A percentile compares a stretch with the other conserved stretches of the same genome.
These are phyloP conservation scores for Yamadazyma kanchanaburiensis DNA, from an alignment of 1,139 yeast genomes.

Conservation along the genomic window DNA sequence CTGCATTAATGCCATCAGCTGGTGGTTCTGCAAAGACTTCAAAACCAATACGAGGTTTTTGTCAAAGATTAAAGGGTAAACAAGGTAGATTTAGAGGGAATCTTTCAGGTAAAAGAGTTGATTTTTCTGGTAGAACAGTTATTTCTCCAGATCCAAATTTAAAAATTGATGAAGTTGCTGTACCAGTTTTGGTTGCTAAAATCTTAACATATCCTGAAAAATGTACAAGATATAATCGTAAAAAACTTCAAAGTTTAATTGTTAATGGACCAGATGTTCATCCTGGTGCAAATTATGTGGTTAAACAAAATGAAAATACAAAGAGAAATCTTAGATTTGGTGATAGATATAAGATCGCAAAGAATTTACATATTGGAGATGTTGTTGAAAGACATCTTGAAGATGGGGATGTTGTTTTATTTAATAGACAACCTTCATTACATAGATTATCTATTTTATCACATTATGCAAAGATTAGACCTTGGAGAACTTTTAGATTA, in stretches of 20 bases:
- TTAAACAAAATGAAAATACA: slow-evolving; percentile 79
- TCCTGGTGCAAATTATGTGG: slow-evolving; percentile 94
- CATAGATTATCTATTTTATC: slow-evolving; percentile 92
- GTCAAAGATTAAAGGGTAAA: slow-evolving; percentile 96
- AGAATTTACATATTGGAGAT: slow-evolving; percentile 78
- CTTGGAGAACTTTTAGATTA: slow-evolving; percentile 96
- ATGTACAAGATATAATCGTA: slow-evolving; percentile 83
- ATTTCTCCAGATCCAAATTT: slow-evolving; percentile 98
- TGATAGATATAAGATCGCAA: slow-evolving; percentile 75
- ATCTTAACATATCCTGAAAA: slow-evolving; percentile 94
- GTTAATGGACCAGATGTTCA: slow-evolving; percentile 83
- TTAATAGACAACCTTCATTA: slow-evolving; percentile 96
- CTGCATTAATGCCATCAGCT: slow-evolving; percentile 64
- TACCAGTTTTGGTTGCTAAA: slow-evolving; percentile 95
- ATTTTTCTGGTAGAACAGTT: slow-evolving; percentile 96
- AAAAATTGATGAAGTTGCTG: slow-evolving; percentile 94
- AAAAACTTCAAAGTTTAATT: slow-evolving; percentile 69
- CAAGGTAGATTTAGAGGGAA: slow-evolving; percentile 99
- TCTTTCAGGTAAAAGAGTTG: slow-evolving; percentile 96
- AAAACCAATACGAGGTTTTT: slow-evolving; percentile 91
- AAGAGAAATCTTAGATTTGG: slow-evolving; percentile 90
- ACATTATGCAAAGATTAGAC: slow-evolving; percentile 93
- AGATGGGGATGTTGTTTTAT: slow-evolving; percentile 93
- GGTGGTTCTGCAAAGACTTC: slow-evolving; percentile 55
- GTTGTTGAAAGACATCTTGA: slow-evolving; percentile 96